Conservation (phyloP, 1,284 basidiomycete genomes). For the Amylostereum areolatum region DNA sequence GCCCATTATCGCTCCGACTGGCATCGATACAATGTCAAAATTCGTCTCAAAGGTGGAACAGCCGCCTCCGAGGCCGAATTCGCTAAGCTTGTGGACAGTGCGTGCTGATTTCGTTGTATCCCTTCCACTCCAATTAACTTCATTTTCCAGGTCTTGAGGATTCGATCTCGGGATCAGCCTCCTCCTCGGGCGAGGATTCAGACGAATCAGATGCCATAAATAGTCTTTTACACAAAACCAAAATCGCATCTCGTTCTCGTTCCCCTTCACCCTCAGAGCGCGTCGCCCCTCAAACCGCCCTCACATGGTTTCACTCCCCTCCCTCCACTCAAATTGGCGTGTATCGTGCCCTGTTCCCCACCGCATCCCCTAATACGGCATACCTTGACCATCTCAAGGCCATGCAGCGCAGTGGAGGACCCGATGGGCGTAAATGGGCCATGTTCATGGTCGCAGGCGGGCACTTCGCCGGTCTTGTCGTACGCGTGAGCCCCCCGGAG, state of each 20-base stretch:
- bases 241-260: constrained; percentile 38
- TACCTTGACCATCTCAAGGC: constrained; percentile 56
- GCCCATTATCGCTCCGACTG: constrained; percentile 92
- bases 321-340: constrained; percentile 86
- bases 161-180: constrained; percentile 86
- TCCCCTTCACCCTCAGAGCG: constrained; percentile 35
- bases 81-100: constrained; percentile 74
- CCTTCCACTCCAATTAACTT: not conserved
- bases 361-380: constrained; percentile 30
- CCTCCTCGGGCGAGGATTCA: constrained; percentile 49
- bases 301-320: constrained; percentile 87
- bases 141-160: constrained; percentile 71
- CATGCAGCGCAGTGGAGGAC: constrained; percentile 56
- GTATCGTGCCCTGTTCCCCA: constrained; percentile 72
- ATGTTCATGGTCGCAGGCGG: constrained; percentile 96
- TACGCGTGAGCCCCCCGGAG: constrained; percentile 56
- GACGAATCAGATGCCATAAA: constrained; percentile 63
- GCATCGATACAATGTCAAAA: constrained; percentile 97
- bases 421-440: constrained; percentile 77
- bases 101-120: constrained; percentile 14
- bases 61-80: constrained; percentile 71
- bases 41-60: constrained; percentile 55
- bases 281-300: constrained; percentile 59
- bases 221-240: constrained; percentile 61
- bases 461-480: constrained; percentile 92